These are phyloP conservation scores for Camelina neglecta DNA, from an alignment of 345 rosid species.

Conservation along the genomic window DNA sequence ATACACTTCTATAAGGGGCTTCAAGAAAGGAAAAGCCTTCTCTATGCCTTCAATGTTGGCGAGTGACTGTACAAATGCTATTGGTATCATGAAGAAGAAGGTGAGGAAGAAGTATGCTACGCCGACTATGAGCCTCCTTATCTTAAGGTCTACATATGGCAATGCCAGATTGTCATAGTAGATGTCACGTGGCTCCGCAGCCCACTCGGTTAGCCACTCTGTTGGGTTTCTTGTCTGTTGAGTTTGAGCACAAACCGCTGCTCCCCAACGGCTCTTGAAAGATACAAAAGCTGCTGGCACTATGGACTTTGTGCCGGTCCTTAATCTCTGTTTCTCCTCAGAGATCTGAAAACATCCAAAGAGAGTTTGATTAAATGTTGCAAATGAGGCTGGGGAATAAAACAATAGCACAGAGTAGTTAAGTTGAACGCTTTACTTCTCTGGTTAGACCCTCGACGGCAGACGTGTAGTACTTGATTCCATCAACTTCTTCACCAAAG, in stretches of 20 bases:
- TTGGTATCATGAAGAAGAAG: conserved; percentile 97
- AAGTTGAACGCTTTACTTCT: conserved; percentile 52
- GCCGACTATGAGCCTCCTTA: conserved; percentile 69
- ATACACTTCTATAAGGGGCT: conserved; percentile 77
- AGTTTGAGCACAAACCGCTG: conserved; percentile 95
- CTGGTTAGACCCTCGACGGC: conserved; percentile 60
- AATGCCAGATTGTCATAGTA: conserved; percentile 87
- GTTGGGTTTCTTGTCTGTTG: conserved; percentile 91
- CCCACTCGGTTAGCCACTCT: conserved; percentile 92
- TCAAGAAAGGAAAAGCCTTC: conserved; percentile 83
- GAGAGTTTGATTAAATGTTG: neutral
- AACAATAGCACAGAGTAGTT: neutral
- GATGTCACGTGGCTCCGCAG: conserved; percentile 90
- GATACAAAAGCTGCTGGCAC: conserved; percentile 93
- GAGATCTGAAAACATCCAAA: conserved; percentile 57
- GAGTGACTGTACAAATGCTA: conserved; percentile 87
- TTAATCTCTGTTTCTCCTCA: conserved; percentile 62
- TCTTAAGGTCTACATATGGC: conserved; percentile 79
- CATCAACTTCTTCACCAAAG: conserved; percentile 75
- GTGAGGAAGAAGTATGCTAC: conserved; percentile 88
- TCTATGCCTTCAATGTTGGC: conserved; percentile 96
- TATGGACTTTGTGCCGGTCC: conserved; percentile 56
- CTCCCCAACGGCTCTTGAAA: conserved; percentile 89
- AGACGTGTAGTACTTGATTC: conserved; percentile 70
- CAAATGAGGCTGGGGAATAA: conserved; percentile 5